phyloP scores from a whole-genome alignment of 78 protist species.

The Guillardia theta region DNA sequence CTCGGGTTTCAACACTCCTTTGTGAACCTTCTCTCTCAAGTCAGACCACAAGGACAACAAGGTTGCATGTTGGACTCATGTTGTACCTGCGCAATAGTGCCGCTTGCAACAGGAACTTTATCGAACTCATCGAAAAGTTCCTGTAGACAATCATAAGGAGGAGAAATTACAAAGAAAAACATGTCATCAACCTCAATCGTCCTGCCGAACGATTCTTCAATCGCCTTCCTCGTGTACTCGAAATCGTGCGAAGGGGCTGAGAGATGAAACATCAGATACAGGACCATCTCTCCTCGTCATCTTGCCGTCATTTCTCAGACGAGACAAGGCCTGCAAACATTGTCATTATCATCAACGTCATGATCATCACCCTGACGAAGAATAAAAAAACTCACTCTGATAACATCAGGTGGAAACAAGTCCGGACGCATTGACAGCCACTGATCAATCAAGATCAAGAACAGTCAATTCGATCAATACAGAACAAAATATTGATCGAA shows the following conservation, averaged over 20 bases:
- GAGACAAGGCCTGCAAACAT: too few species aligned
- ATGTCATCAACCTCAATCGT: not conserved
- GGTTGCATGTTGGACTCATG: not conserved
- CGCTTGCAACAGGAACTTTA: not conserved
- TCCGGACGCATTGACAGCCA: constrained; percentile 46
- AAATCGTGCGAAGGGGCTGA: constrained; percentile 37
- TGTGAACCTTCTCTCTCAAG: not conserved
- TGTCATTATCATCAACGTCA: too few species aligned
- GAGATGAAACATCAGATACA: too few species aligned
- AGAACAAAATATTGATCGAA: not conserved
- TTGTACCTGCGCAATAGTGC: constrained; percentile 21
- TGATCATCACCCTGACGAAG: not conserved
- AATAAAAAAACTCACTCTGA: not conserved
- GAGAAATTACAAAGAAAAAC: not conserved
- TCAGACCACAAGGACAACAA: not conserved
- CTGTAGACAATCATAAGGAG: not conserved
- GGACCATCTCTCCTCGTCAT: too few species aligned
- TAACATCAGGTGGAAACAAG: constrained; percentile 26
- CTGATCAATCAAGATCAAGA: too few species aligned
- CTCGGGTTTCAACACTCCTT: not conserved
- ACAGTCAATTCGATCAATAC: not conserved
- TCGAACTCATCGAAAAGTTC: not conserved
- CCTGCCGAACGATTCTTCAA: not conserved
- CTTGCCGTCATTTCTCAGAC: too few species aligned
- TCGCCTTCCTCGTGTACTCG: not conserved